Evolutionary conservation across 2,329 filamentous ascomycete species (phyloP).

Genomic region (Aspergillus melleus): DNA sequence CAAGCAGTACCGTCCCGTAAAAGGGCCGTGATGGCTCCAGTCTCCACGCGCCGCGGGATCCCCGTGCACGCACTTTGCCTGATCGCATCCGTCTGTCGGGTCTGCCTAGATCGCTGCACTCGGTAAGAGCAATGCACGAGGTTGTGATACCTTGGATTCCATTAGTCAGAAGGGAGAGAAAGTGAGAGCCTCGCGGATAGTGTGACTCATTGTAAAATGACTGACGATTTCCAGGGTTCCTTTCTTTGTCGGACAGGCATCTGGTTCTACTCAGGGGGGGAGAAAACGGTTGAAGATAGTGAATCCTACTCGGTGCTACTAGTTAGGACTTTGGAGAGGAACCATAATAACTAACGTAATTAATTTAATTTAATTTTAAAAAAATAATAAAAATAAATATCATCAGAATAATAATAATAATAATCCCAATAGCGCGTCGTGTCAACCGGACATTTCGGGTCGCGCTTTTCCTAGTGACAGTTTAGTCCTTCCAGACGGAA

Average conservation of each 20-base stretch:
- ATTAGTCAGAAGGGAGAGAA: background rate
- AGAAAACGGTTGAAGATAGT: too few relatives aligned
- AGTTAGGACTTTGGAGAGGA: too few relatives aligned
- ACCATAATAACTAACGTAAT: too few relatives aligned
- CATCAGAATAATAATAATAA: background rate
- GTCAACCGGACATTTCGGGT: conserved; percentile 18
- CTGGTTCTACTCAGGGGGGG: too few relatives aligned
- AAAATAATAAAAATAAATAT: background rate
- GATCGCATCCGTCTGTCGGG: background rate
- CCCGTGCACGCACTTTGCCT: background rate
- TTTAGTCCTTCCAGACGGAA: conserved; percentile 2
- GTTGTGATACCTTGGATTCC: background rate
- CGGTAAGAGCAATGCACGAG: background rate
- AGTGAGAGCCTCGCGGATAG: background rate
- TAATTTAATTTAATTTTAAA: too few relatives aligned
- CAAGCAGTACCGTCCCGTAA: background rate
- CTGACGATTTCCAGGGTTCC: background rate
- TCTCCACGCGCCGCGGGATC: background rate
- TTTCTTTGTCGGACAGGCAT: background rate
- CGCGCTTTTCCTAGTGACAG: conserved; percentile 9
- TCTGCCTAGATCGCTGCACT: background rate
- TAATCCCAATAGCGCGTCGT: conserved; percentile 16
- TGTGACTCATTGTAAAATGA: background rate
- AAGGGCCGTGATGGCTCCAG: background rate
- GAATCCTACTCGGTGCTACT: too few relatives aligned